Conservation (phyloP, 2,329 filamentous ascomycete species). For the Arthroderma sp. region DNA sequence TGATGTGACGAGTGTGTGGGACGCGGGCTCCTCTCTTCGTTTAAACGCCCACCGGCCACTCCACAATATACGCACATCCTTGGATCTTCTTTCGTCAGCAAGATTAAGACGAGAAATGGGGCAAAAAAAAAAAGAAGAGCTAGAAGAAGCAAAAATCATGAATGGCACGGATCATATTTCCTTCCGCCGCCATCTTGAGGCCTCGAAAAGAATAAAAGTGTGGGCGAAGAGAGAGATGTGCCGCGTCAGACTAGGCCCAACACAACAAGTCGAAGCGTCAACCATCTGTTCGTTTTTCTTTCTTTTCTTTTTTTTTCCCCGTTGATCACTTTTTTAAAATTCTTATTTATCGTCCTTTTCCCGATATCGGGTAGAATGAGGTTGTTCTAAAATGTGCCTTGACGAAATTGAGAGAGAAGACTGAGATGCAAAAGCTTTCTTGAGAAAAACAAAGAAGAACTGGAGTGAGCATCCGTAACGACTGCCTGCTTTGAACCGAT, state of each 20-base stretch:
- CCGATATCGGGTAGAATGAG: not conserved
- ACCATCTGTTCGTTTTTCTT: not conserved
- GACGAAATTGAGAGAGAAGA: too few relatives aligned
- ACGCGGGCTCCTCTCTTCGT: not conserved
- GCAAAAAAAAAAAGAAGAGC: not conserved
- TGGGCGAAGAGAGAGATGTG: not conserved
- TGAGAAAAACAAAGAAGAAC: too few relatives aligned
- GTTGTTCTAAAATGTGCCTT: not conserved
- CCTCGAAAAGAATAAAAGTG: not conserved
- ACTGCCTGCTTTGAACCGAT: not conserved
- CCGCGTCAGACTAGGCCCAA: not conserved
- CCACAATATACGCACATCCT: not conserved
- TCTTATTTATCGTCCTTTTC: not conserved
- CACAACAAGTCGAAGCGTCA: conserved; percentile 1
- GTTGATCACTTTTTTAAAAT: not conserved
- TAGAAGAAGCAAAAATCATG: not conserved
- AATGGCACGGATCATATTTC: conserved; percentile 1
- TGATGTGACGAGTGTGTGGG: not conserved
- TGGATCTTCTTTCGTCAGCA: not conserved
- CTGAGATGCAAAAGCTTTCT: too few relatives aligned
- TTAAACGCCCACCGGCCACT: not conserved
- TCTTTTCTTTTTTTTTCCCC: not conserved
- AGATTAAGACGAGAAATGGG: not conserved
- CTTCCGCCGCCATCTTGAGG: not conserved
- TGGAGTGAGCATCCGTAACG: not conserved